Base-by-base conservation (phyloP, 2,329 filamentous ascomycete genomes). In the Penicillium digitatum region DNA sequence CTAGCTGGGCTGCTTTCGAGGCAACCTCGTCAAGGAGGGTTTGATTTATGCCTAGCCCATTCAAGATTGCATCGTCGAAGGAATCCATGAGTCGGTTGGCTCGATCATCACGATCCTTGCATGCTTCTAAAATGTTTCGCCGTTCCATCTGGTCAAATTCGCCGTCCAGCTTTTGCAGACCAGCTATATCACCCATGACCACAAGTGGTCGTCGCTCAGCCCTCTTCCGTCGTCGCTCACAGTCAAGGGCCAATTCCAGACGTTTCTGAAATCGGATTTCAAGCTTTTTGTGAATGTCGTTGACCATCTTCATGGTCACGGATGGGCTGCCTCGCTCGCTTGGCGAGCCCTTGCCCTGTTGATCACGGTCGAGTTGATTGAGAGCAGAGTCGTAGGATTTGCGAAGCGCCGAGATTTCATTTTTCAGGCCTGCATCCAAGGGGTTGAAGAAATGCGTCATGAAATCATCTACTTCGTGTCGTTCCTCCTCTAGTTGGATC, bases 191-290 rank as follows among this genome's bases (percentile, higher is more conserved):
- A 22, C 80, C 80, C 43, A 77, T 73, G 48, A 79, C 77, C 24
- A 81, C 79, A 31, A 78, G 74, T 22, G 77, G 80, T 54, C 77
- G 76, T 47, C 79, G 72, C 59, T 83, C 79, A 0, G 81, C 79
- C 61, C 76, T 79, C 68, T 82, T 83, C 48, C 81, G 78, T 16
- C 80, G 73, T 43, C 75, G 76, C 62, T 83, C 81, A 38, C 80
- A 77, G 58, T 83, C 81, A 18, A 81, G 66, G 6, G 80, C 75
- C 34, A 79, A 75, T 29, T 78, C 73, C 3, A 78, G 74, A 12
- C 80, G 73, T 55, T 78, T 78, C 16, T 76, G 76, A 58, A 82
- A 77, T 1, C 78, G 74, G 24, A 72, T 65, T 61, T 83, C 79
- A 14, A 82, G 73, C 54, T 76, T 76, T 14, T 69, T 67, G 60